Evolutionary conservation across 2,329 filamentous ascomycete species (phyloP).

Genomic region (Dichotomopilus funicola): DNA sequence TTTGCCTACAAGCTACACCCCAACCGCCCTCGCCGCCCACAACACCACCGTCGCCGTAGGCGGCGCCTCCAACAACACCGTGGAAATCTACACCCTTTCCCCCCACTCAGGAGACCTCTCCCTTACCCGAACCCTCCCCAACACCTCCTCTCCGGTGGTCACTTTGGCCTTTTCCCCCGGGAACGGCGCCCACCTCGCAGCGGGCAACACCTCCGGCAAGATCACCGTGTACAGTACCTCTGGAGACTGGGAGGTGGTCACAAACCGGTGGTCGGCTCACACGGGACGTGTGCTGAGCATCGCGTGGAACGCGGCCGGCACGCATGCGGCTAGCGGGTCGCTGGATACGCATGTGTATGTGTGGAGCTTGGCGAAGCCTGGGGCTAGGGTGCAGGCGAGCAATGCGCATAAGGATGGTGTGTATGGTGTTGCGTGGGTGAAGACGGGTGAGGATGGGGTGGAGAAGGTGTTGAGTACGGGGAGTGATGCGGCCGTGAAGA

Average conservation of each 20-base stretch:
- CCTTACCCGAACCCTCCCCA: slow-evolving; percentile 52
- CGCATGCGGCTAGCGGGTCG: slow-evolving; percentile 74
- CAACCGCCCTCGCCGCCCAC: slow-evolving; percentile 65
- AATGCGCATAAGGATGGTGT: slow-evolving; percentile 97
- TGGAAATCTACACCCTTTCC: slow-evolving; percentile 65
- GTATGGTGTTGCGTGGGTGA: slow-evolving; percentile 73
- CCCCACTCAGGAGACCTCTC: slow-evolving; percentile 47
- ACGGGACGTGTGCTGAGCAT: slow-evolving; percentile 52
- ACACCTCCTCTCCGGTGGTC: slow-evolving; percentile 66
- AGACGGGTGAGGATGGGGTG: slow-evolving; percentile 30
- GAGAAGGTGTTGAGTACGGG: slow-evolving; percentile 71
- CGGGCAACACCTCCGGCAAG: slow-evolving; percentile 78
- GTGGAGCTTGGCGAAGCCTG: slow-evolving; percentile 81
- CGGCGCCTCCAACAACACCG: slow-evolving; percentile 64
- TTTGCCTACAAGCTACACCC: slow-evolving; percentile 54
- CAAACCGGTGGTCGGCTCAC: slow-evolving; percentile 63
- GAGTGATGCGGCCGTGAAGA: slow-evolving; percentile 83
- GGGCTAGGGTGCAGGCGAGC: slow-evolving; percentile 71
- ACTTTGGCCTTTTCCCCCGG: slow-evolving; percentile 72
- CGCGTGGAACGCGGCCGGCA: slow-evolving; percentile 71
- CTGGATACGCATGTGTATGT: slow-evolving; percentile 89
- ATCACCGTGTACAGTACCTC: slow-evolving; percentile 69
- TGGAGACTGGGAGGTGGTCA: slow-evolving; percentile 48
- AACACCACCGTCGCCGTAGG: slow-evolving; percentile 61
- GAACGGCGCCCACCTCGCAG: slow-evolving; percentile 68